phyloP scores from a whole-genome alignment of 768 basidiomycete species.

The Lentinus brumalis region DNA sequence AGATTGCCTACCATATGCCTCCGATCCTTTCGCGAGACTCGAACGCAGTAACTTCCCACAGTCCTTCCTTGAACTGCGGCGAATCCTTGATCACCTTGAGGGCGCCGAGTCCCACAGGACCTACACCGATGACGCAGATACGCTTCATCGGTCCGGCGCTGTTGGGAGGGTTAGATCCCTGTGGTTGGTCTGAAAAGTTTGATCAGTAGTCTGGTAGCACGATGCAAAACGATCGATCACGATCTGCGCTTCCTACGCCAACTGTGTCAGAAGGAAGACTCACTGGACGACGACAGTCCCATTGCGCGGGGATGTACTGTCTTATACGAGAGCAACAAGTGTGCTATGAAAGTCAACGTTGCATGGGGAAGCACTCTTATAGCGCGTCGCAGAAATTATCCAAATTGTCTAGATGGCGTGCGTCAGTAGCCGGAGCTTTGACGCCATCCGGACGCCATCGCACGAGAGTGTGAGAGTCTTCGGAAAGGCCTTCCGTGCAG shows the following conservation, averaged over 20 bases:
- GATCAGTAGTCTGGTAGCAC: background rate
- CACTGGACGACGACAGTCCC: constrained; percentile 14
- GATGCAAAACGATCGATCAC: background rate
- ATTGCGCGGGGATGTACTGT: background rate
- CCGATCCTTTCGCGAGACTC: constrained; percentile 72
- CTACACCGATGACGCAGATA: constrained; percentile 76
- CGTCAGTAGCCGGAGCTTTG: background rate
- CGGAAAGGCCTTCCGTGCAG: background rate
- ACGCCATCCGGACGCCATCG: constrained; percentile 17
- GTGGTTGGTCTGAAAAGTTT: background rate
- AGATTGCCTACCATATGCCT: constrained; percentile 66
- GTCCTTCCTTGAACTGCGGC: constrained; percentile 52
- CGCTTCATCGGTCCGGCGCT: background rate
- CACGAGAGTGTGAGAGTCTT: background rate
- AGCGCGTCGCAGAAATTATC: too few relatives aligned
- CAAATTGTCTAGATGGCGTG: background rate
- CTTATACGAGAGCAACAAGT: background rate
- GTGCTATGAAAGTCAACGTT: too few relatives aligned
- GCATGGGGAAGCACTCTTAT: too few relatives aligned
- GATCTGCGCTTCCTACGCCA: background rate
- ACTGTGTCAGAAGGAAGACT: background rate
- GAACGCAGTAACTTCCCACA: constrained; percentile 62
- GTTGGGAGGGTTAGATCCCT: background rate
- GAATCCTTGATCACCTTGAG: constrained; percentile 67
- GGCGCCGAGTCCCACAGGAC: constrained; percentile 71